These are phyloP conservation scores for Dothidotthia symphoricarpi DNA, from an alignment of 2,329 filamentous ascomycete genomes.

Conservation along the genomic window DNA sequence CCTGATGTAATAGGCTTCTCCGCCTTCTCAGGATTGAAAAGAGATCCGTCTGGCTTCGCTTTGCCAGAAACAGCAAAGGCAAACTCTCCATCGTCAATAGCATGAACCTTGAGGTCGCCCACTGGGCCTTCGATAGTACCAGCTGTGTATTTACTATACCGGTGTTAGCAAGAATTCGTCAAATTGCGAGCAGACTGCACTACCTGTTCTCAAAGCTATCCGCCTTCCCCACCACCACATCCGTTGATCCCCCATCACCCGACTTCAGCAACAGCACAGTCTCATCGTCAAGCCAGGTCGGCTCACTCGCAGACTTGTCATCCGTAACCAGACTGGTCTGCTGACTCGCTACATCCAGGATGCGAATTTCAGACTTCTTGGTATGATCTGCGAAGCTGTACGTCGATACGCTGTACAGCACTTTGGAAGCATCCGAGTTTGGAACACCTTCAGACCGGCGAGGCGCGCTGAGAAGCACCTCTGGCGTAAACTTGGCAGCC, in stretches of 20 bases:
- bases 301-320: constrained; percentile 64
- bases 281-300: constrained; percentile 74
- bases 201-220: constrained; percentile 37
- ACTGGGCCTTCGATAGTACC: constrained; percentile 49
- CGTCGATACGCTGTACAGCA: constrained; percentile 68
- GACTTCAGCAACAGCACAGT: constrained; percentile 57
- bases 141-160: constrained; percentile 40
- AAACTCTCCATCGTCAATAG: constrained; percentile 38
- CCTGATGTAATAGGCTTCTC: constrained; percentile 62
- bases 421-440: constrained; percentile 63
- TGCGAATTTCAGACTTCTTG: constrained; percentile 65
- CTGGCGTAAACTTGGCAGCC: constrained; percentile 70
- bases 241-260: constrained; percentile 43
- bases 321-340: constrained; percentile 65
- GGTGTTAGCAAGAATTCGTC: constrained; percentile 2
- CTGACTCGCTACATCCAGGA: constrained; percentile 68
- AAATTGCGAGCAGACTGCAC: not conserved
- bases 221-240: constrained; percentile 36
- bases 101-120: constrained; percentile 49
- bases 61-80: constrained; percentile 56
- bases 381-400: constrained; percentile 78
- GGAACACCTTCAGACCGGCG: constrained; percentile 68
- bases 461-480: constrained; percentile 73
- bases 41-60: constrained; percentile 65
- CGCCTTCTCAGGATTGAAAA: constrained; percentile 65